Base-by-base conservation (phyloP, 2,329 filamentous ascomycete genomes). In the Alternaria ethzedia region DNA sequence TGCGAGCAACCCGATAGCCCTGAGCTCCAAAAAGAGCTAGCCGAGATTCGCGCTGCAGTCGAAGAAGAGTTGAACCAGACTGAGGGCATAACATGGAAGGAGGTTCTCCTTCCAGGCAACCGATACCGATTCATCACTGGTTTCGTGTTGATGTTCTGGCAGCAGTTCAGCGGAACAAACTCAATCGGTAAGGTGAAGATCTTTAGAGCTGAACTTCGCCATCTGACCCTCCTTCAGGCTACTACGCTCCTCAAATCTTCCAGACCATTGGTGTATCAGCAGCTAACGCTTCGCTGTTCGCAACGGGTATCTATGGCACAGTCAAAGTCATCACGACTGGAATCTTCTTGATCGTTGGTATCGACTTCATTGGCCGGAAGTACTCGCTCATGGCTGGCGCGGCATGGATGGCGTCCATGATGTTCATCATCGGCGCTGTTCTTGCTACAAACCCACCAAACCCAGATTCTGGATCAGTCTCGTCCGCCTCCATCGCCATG, bases 101-200 rank as follows among this genome's bases (percentile, higher is more conserved):
- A 76, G 68, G 83, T 81, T 61, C 86, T 86, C 73, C 86, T 91
- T 25, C 87, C 87, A 68, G 92, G 88, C 83, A 87, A 63, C 12
- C 50, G 60, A 26, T 63, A 63, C 28, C 32, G 91, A 45, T 89
- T 95, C 80, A 87, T 92, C 76, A 84, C 94, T 11, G 91, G 91
- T 50, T 86, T 87, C 59, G 86, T 91, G 72, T 84, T 95, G 20
- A 94, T 94, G 83, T 82, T 94, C 57, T 93, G 89, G 85, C 92
- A 95, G 79, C 95, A 95, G 71, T 89, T 89, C 54, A 85, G 83
- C 4, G 91, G 91, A 3, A 93, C 93, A 82, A 93, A 93, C 70
- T 90, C 91, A 20, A 75, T 89, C 59, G 89, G 60, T 59, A 55
- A 46, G 50, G 11, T 20, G 17, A 15, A 13, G 7, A 30, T 23